Base-by-base conservation (phyloP, 345 rosid genomes). In the Populus davidiana region DNA sequence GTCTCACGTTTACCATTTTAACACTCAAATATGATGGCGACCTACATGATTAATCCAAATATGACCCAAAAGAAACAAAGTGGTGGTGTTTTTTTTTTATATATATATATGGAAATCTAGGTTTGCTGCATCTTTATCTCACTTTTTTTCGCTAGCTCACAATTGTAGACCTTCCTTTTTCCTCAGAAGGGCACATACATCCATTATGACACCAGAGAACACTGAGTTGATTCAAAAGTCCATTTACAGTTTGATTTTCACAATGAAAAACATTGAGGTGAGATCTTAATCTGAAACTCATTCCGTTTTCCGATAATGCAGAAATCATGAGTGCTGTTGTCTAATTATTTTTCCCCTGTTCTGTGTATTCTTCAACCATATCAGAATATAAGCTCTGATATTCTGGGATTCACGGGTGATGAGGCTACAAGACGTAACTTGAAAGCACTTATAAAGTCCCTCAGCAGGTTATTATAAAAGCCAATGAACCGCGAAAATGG, bases 391-490 rank as follows among this genome's bases (percentile, higher is more conserved):
- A 96, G 95, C 87, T 92, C 98, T 10, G 99, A 96, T 83, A 82
- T 96, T 44, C 83, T 96, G 83, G 99, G 98, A 73, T 94, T 94
- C 90, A 96, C 98, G n/a, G 98, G 99, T 14, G 98, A 96, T 54
- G 98, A 96, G 77, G 87, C 91, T 69, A 94, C 97, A 6, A 92
- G 97, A 81, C 83, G 79, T 83, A 96, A 90, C 83, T 86, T 96
- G 81, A 96, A 94, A 83, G 86, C 83, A 59, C 98, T 96, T 66
- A 96, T 96, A 71, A 96, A 89, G 87, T 94, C 99, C 73, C 97
- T 96, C 18, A 94, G 99, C 86, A 89, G 99, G 88, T 75, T 96
- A 69, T 68, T 96, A 78, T 92, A 85, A 91, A 83, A 81, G 76
- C 75, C 63, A 65, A 62, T 43, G 70, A 35, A 27, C 64, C 23